Conservation (phyloP, 148 eudicot species). For the Limonium bicolor region DNA sequence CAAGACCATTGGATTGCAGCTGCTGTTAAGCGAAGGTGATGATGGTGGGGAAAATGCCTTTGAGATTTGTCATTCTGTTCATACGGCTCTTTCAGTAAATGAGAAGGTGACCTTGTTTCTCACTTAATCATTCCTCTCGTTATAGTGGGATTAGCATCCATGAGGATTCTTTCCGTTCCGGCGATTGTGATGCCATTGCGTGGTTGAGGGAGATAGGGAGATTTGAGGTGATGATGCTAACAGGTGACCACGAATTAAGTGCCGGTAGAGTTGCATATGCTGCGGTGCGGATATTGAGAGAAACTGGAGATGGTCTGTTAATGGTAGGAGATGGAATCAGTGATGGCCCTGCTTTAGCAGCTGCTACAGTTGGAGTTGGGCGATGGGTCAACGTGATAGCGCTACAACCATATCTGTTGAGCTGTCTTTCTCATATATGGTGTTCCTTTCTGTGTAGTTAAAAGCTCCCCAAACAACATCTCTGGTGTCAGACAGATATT, state of each 20-base stretch:
- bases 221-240: slow-evolving; percentile 76
- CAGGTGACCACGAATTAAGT: slow-evolving; percentile 94
- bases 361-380: slow-evolving; percentile 91
- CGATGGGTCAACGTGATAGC: slow-evolving; percentile 89
- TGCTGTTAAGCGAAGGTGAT: no score
- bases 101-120: slow-evolving; percentile 88
- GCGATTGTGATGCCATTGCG: slow-evolving; percentile 49
- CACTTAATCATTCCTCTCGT: no score
- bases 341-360: slow-evolving; percentile 98
- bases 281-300: slow-evolving; percentile 28
- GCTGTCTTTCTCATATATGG: no score
- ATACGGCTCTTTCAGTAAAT: slow-evolving; percentile 82
- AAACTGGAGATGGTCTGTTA: slow-evolving; percentile 70
- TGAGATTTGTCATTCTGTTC: no score
- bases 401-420: slow-evolving; percentile 91
- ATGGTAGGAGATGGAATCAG: slow-evolving; percentile 99
- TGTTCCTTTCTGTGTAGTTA: no score
- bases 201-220: slow-evolving; percentile 48
- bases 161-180: slow-evolving; percentile 84
- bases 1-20: no score
- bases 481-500: no score
- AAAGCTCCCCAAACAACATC: slow-evolving; percentile 85
- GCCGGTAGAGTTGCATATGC: slow-evolving; percentile 77
- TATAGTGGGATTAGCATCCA: no score
- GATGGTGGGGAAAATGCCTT: no score